phyloP scores from a whole-genome alignment of 352 stramenopile species.

The Globisporangium megalacanthum region DNA sequence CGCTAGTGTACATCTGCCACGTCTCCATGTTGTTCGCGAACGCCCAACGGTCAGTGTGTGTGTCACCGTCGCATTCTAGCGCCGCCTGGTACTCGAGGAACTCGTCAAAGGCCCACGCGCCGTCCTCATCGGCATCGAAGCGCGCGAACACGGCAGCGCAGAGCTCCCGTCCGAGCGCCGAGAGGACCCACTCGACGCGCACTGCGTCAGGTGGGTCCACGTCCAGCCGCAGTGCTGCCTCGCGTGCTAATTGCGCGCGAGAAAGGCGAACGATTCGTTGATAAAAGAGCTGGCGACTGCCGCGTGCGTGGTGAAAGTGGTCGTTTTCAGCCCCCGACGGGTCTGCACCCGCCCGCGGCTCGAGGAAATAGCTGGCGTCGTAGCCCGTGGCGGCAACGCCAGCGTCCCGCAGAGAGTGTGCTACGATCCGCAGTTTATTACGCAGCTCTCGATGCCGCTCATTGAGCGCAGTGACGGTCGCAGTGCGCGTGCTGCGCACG shows the following conservation, averaged over 20 bases:
- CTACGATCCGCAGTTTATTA: slow-evolving; percentile 27
- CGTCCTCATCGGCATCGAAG: slow-evolving; percentile 55
- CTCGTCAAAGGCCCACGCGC: slow-evolving; percentile 44
- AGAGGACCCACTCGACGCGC: slow-evolving; percentile 31
- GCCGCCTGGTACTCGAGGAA: slow-evolving; percentile 56
- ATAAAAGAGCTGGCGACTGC: slow-evolving; percentile 25
- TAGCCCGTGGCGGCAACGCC: slow-evolving; percentile 53
- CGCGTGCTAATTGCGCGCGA: slow-evolving; percentile 11
- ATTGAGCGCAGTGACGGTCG: slow-evolving; percentile 28
- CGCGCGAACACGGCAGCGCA: slow-evolving; percentile 40
- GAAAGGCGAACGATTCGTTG: slow-evolving; percentile 15
- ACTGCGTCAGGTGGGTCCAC: slow-evolving; percentile 39
- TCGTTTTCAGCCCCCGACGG: no score
- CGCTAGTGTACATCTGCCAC: slow-evolving; percentile 67
- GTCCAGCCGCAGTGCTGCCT: slow-evolving; percentile 26
- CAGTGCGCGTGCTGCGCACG: neutral
- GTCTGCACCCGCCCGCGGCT: slow-evolving; percentile 17
- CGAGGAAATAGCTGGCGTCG: slow-evolving; percentile 44
- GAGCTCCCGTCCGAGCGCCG: slow-evolving; percentile 37
- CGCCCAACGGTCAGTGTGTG: slow-evolving; percentile 20
- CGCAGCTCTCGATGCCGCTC: slow-evolving; percentile 33
- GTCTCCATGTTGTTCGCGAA: slow-evolving; percentile 34
- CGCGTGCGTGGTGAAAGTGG: no score
- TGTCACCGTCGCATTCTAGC: slow-evolving; percentile 16
- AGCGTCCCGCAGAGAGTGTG: slow-evolving; percentile 35